Percentiles rank a stretch among this genome's conserved stretches.
phyloP scores from a whole-genome alignment of 441 rosid genomes.

The Populus hybrid region DNA sequence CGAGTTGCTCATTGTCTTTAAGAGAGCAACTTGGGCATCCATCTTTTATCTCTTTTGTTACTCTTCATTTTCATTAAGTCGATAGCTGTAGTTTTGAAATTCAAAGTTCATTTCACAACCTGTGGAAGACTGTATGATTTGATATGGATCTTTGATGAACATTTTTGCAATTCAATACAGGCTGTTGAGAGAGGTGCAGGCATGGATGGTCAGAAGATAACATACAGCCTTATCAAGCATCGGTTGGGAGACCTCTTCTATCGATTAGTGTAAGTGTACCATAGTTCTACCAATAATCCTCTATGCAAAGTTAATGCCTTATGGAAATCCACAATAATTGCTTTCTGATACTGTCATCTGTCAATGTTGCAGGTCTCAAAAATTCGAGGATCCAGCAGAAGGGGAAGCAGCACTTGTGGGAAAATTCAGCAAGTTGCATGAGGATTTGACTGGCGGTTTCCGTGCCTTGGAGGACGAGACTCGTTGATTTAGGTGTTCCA shows the following conservation, averaged over 20 bases:
- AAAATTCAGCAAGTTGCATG: constrained; percentile 79
- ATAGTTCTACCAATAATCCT: neutral
- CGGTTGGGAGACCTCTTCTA: constrained; percentile 97
- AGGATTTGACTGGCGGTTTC: constrained; percentile 93
- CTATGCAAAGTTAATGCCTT: neutral
- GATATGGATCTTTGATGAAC: neutral
- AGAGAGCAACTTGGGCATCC: neutral
- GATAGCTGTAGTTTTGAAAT: neutral
- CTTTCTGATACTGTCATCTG: neutral
- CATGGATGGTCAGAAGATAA: constrained; percentile 98
- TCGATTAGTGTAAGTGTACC: constrained; percentile 76
- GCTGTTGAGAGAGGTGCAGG: constrained; percentile 99
- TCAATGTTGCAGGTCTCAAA: constrained; percentile 75
- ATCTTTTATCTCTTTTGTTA: neutral
- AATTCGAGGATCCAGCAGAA: constrained; percentile 99
- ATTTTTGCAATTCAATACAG: constrained; percentile 34
- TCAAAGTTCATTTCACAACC: neutral
- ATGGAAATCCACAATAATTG: no score
- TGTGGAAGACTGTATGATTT: neutral
- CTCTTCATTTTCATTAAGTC: neutral
- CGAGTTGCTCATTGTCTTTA: neutral
- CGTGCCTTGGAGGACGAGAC: constrained; percentile 94
- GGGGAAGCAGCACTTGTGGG: constrained; percentile 86
- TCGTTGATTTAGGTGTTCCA: constrained; percentile 44
- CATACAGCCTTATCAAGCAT: constrained; percentile 87